Base-by-base conservation (phyloP, 129 eudicot species). In the Artemisia tridentata region DNA sequence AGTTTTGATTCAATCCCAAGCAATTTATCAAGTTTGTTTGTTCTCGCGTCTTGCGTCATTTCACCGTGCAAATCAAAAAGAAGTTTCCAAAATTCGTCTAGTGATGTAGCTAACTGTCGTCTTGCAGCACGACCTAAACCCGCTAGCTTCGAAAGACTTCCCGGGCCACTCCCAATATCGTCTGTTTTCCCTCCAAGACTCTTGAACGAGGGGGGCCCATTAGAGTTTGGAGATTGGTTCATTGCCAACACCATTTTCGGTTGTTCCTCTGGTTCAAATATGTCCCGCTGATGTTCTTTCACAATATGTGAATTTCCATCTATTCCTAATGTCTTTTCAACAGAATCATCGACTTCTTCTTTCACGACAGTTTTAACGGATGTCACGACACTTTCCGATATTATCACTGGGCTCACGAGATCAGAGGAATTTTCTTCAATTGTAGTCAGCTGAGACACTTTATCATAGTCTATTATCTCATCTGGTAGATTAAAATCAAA, bases 11-110 rank as follows among this genome's bases (percentile, higher is more conserved):
- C 91, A 11, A 88, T 45, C 50, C 93, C 93, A 38, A 95, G 85
- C 55, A 95, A 68, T 51, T 73, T 68, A 71, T 95, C 93, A 7
- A 95, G 84, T 75, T 88, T 88, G 82, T 71, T 90, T 8, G 80
- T 49, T 72, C 80, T 84, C 0, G 99, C 97, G 17, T 88, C 99
- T 68, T 76, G 80, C 1, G 91, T 90, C 43, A 75, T 58, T 51
- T 82, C 88, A 7, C 99, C 99, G 56, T 95, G 99, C 61, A 84
- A 88, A 86, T 95, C 99, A 72, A 90, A 90, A 74, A 95, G 77
- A 72, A 86, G 89, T 47, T 91, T 96, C 99, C 97, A 95, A 76
- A 95, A 95, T 18, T 93, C 99, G 55, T 95, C 97, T 29, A 95
- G 88, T 46, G 73, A 68, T 15, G 80, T 81, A 41, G 99, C 87